phyloP scores from a whole-genome alignment of 345 rosid genomes.

The Brassica napus region Da-Ae NC_063452.1:14356501-14357000 shows the following conservation, averaged over 20 bases:
- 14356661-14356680: slow-evolving; percentile 84
- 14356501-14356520: background rate
- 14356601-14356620: slow-evolving; percentile 50
- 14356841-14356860: no score
- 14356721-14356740: slow-evolving; percentile 6
- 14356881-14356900: no score
- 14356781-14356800: background rate
- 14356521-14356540: slow-evolving; percentile 5
- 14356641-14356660: slow-evolving; percentile 84
- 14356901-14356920: no score
- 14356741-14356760: background rate
- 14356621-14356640: slow-evolving; percentile 74
- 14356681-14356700: slow-evolving; percentile 48
- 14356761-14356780: slow-evolving; percentile 29
- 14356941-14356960: no score
- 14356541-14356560: slow-evolving; percentile 40
- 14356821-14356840: no score
- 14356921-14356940: no score
- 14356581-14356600: slow-evolving; percentile 28
- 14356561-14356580: slow-evolving; percentile 35
- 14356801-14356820: background rate
- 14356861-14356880: no score
- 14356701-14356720: background rate
- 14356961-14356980: no score
- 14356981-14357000: no score